Conservation (phyloP, 1,284 basidiomycete genomes). For the Fomitopsis schrenkii region DNA sequence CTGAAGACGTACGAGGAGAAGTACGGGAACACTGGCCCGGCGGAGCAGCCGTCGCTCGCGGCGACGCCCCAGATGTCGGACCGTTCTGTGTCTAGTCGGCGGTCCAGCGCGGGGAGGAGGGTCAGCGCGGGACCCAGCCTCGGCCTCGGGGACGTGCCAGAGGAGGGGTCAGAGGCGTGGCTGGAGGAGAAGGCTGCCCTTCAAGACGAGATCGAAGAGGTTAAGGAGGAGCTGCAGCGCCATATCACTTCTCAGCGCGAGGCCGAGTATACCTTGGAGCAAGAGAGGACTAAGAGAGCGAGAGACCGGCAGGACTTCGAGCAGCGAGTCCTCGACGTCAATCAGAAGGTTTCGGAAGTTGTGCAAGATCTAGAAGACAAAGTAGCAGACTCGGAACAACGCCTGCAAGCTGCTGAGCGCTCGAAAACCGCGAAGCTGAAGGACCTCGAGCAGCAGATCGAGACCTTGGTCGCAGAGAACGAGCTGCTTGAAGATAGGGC, state of each 20-base stretch:
- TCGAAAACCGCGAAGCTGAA: conserved; percentile 38
- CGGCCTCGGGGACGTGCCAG: conserved; percentile 52
- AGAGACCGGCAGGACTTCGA: conserved; percentile 66
- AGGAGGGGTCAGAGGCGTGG: conserved; percentile 59
- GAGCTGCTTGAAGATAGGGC: conserved; percentile 53
- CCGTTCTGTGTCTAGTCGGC: conserved; percentile 17
- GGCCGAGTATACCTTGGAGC: conserved; percentile 38
- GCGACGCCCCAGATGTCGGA: conserved; percentile 6
- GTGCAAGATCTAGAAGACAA: conserved; percentile 60
- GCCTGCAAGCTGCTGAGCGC: conserved; percentile 34
- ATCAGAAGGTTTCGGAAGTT: conserved; percentile 61
- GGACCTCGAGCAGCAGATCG: conserved; percentile 42
- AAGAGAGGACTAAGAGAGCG: conserved; percentile 50
- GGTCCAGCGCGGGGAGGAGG: conserved; percentile 33
- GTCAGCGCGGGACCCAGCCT: conserved; percentile 44
- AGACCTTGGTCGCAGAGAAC: conserved; percentile 43
- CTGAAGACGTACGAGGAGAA: conserved; percentile 43
- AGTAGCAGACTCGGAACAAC: conserved; percentile 46
- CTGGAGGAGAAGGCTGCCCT: conserved; percentile 55
- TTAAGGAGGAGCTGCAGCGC: conserved; percentile 41
- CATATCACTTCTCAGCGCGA: conserved; percentile 33
- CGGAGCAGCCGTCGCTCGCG: conserved; percentile 7
- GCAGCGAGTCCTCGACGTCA: conserved; percentile 63
- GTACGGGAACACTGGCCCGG: conserved; percentile 19
- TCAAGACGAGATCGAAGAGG: conserved; percentile 44